Base-by-base conservation (phyloP, 345 rosid genomes). In the Rhodamnia rubescens region DNA sequence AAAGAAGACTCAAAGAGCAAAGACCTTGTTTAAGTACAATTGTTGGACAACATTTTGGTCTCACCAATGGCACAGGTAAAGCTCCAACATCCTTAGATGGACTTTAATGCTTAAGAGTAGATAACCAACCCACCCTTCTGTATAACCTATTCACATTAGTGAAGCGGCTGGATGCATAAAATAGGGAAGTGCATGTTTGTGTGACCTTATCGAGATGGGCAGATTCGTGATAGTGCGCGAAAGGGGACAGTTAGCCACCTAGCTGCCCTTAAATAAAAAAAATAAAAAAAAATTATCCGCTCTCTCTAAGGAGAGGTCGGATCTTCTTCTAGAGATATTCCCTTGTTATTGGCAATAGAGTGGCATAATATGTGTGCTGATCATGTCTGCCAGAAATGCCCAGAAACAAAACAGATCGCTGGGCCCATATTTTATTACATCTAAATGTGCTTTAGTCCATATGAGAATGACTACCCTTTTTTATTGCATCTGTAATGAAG, bases 21-120 rank as follows among this genome's bases (percentile, higher is more conserved):
- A 97, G 91, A 59, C 95, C 99, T 86, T 95, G 99, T 87, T 90
- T 93, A 5, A 89, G 89, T 90, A 87, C 93, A 84, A 92, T 92
- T 18, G 85, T 86, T 59, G 86, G 87, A 58, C 88, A 88, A 49
- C 87, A 88, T 87, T 88, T 89, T 87, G 84, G 47, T 69, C 44
- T 69, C 13, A 1, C 47, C 13, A 69, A 10, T 69, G 44, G 78
- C 57, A 88, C 86, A 91, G 96, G 95, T 94, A 32, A 92, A 75
- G 59, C 59, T 69, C 47, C 24, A 69, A 26, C 56, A 52, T 27
- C 6, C 29, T 27, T 26, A 82, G 57, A 15, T 82, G 54, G 83
- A 52, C 36, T 82, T 82, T 51, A 27, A 51, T 82, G 78, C 44
- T 69, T 83, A 36, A 36, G 40, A 36, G 40, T 36, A 36, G 40